Base-by-base conservation (phyloP, 2,329 filamentous ascomycete species). In the Phialophora chinensis region DNA sequence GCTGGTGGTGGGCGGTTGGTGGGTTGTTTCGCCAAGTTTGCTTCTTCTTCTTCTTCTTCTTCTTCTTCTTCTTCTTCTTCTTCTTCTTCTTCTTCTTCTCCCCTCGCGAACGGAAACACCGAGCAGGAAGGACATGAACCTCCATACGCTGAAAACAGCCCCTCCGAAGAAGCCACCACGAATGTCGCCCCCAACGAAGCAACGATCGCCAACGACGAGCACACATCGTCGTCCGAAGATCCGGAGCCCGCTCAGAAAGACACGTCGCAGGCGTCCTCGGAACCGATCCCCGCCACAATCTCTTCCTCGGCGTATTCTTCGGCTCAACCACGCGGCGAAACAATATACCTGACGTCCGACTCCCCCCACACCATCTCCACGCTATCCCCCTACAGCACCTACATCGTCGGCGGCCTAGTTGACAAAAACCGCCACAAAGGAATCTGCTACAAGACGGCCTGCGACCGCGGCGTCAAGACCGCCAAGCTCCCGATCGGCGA, bases 371-470 rank as follows among this genome's bases (percentile, higher is more conserved):
- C 91, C 0, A 84, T 99, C 33, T 89, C 90, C 5, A 86, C 91
- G 52, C 85, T 99, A 52, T 92, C 93, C 76, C 92, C 93, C 0
- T 90, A 95, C 79, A 93, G 90, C 67, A 94, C 88, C 66, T 99
- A 99, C 78, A 90, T 99, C 69, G 90, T 99, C 63, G 95, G 95
- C 42, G 95, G 94, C 0, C 84, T 99, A 42, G 95, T 99, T 29
- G 95, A 99, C 81, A 93, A 93, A 80, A 99, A 99, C 79, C 87
- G 95, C 53, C 90, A 99, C 79, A 99, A 99, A 81, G 93, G 92
- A 0, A 84, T 99, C 44, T 99, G 95, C 79, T 93, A 97, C 83
- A 90, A 89, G 73, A 85, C 90, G 17, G 95, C 95, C 0, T 83
- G 86, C 61, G 87, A 90, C 62, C 85, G 85, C 68, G 67, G 66